Conservation (phyloP, 371 early-diverging fungal genomes). For the Lichtheimia ornata region DNA sequence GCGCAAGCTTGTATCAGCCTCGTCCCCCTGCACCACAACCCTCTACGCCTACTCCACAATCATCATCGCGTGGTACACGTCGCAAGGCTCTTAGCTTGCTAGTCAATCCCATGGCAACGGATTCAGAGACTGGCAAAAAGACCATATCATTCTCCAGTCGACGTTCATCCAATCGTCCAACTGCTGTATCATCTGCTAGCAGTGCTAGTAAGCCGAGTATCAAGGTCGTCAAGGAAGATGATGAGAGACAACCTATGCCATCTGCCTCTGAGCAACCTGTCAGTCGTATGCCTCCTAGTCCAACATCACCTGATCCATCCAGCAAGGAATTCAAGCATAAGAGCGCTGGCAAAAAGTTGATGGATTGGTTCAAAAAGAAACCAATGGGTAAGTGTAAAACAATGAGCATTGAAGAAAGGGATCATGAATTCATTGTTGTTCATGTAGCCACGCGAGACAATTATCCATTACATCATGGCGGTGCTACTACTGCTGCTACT, state of each 20-base stretch:
- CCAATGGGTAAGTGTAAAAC: slow-evolving; percentile 50
- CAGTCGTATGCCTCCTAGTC: slow-evolving; percentile 14
- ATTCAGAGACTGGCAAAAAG: slow-evolving; percentile 14
- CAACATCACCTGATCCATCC: slow-evolving; percentile 6
- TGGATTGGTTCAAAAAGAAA: slow-evolving; percentile 74
- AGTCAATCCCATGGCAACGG: slow-evolving; percentile 45
- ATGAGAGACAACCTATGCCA: slow-evolving; percentile 26
- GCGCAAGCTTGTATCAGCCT: slow-evolving; percentile 29
- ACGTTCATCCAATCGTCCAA: slow-evolving; percentile 1
- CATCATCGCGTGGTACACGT: slow-evolving; percentile 45
- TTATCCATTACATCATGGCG: not conserved
- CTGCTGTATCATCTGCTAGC: not conserved
- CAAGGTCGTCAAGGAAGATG: slow-evolving; percentile 22
- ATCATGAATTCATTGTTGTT: not conserved
- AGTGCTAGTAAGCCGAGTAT: not conserved
- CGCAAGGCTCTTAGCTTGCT: slow-evolving; percentile 58
- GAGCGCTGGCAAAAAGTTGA: slow-evolving; percentile 65
- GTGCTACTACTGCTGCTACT: not conserved
- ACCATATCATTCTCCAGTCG: slow-evolving; percentile 7
- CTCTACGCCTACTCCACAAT: slow-evolving; percentile 17
- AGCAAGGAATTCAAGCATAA: slow-evolving; percentile 38
- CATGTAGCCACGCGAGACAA: not conserved
- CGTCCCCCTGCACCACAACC: slow-evolving; percentile 15
- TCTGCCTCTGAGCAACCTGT: slow-evolving; percentile 39
- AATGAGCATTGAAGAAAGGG: not conserved